Evolutionary conservation across 1,139 yeast species (phyloP).

Genomic region (Candida sanyaensis): DNA sequence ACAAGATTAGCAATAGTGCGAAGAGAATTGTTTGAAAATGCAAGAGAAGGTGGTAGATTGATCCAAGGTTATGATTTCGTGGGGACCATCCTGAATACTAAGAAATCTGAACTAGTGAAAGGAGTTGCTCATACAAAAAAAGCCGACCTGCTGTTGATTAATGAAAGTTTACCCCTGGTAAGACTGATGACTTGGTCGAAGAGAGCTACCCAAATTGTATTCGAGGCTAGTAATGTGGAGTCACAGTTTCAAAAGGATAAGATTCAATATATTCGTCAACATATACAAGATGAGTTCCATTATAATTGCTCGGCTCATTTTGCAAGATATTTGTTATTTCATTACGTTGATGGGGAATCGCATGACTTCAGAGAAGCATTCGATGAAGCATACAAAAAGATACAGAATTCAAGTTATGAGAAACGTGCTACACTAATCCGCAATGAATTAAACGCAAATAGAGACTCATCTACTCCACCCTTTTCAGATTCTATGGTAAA

Average conservation of each 20-base stretch:
- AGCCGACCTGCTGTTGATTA: background rate
- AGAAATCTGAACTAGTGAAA: background rate
- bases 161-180: background rate
- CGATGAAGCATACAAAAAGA: constrained; percentile 15
- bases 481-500: constrained; percentile 13
- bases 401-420: constrained; percentile 8
- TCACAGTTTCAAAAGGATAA: background rate
- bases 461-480: background rate
- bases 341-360: constrained; percentile 15
- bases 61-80: constrained; percentile 10
- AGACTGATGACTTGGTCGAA: constrained; percentile 12
- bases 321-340: constrained; percentile 19
- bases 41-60: constrained; percentile 32
- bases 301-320: constrained; percentile 14
- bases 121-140: background rate
- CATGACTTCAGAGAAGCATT: constrained; percentile 15
- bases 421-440: constrained; percentile 11
- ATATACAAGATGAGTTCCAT: constrained; percentile 10
- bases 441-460: constrained; percentile 6
- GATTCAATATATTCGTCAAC: constrained; percentile 9
- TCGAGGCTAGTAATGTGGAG: constrained; percentile 10
- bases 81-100: background rate
- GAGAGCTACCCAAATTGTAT: constrained; percentile 12
- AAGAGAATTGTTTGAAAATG: constrained; percentile 31
- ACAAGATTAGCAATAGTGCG: constrained; percentile 28